Evolutionary conservation across 1,284 basidiomycete species (phyloP).

Genomic region (Thelephora terrestris): DNA sequence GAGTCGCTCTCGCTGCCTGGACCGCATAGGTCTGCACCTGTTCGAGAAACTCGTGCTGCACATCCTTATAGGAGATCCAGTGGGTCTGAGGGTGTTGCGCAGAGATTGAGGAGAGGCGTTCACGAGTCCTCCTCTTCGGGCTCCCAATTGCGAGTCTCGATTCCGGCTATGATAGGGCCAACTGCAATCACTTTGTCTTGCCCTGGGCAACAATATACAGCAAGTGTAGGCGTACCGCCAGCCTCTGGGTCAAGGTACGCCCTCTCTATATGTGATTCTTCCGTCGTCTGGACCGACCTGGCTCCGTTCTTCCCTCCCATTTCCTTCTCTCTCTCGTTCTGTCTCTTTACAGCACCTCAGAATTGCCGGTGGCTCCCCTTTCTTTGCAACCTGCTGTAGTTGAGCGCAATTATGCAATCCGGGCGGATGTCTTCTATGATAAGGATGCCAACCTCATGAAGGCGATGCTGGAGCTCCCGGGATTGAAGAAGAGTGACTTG

Average conservation of each 20-base stretch:
- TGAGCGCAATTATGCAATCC: conserved; percentile 23
- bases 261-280: not conserved
- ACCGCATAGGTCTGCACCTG: not conserved
- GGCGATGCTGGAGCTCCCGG: conserved; percentile 55
- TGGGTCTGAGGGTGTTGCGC: not conserved
- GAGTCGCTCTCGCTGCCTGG: not conserved
- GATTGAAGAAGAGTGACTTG: conserved; percentile 43
- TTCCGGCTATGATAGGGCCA: not conserved
- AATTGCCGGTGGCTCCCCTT: not conserved
- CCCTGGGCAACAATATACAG: not conserved
- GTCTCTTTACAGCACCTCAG: not conserved
- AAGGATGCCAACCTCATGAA: conserved; percentile 32
- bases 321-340: not conserved
- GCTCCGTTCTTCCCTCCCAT: not conserved
- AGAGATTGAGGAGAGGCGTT: not conserved
- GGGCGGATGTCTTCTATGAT: conserved; percentile 47
- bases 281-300: not conserved
- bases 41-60: not conserved
- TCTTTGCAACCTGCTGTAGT: not conserved
- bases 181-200: not conserved
- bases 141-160: not conserved
- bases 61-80: not conserved
- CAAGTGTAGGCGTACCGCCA: not conserved
- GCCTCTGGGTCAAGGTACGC: not conserved
- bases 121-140: not conserved